Percentiles rank a stretch among this genome's conserved stretches.
Evolutionary conservation across 169 alveolate genomes (phyloP).

Genomic region (Eimeria sp.): DNA sequence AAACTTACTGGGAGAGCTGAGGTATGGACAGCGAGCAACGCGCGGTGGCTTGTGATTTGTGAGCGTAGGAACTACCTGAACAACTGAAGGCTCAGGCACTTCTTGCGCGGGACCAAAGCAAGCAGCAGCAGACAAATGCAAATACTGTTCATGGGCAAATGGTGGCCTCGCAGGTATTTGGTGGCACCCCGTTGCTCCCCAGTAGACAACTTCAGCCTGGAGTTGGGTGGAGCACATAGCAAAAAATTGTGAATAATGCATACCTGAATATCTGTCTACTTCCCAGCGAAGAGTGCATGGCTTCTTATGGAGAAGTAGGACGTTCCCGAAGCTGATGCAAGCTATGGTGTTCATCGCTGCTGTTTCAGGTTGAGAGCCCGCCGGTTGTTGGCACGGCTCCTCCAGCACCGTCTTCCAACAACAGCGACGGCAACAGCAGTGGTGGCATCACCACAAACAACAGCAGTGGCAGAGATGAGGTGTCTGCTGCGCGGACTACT

Average conservation of each 20-base stretch:
- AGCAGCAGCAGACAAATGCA: background rate
- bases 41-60: background rate
- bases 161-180: background rate
- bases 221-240: background rate
- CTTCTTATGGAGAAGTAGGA: background rate
- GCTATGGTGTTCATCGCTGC: background rate
- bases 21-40: background rate
- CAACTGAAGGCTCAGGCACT: conserved; percentile 65
- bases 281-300: background rate
- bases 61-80: conserved; percentile 52
- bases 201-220: background rate
- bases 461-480: conserved; percentile 24
- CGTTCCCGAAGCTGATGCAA: background rate
- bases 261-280: background rate
- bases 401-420: background rate
- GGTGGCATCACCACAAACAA: background rate
- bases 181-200: background rate
- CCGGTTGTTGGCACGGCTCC: background rate
- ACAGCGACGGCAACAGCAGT: background rate
- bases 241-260: background rate
- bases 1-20: background rate
- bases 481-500: background rate
- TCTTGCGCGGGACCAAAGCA: conserved; percentile 12
- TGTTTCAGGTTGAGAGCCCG: conserved; percentile 14
- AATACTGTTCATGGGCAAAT: background rate